phyloP scores from a whole-genome alignment of 306 rosid genomes.

The Datisca glomerata region DNA sequence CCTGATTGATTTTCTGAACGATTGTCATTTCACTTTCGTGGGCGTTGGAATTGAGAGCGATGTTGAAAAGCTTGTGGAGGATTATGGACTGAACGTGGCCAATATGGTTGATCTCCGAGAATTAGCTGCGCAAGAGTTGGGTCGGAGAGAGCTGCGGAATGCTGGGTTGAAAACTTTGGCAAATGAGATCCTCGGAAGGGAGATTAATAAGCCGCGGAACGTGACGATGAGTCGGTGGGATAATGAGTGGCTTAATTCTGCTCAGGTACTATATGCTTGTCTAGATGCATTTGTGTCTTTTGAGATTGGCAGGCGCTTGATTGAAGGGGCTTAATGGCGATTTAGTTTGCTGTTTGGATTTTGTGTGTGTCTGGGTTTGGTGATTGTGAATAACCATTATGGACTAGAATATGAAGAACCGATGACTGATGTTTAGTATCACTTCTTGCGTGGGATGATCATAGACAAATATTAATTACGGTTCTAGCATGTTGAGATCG shows the following conservation, averaged over 20 bases:
- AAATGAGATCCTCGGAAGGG: conserved; percentile 15
- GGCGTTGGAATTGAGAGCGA: conserved; percentile 35
- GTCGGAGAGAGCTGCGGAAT: conserved; percentile 7
- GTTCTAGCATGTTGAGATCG: too few relatives aligned
- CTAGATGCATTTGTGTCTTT: conserved; percentile 37
- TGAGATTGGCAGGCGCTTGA: conserved; percentile 22
- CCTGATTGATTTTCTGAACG: conserved; percentile 19
- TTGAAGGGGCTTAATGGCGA: not conserved
- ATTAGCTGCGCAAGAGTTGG: conserved; percentile 9
- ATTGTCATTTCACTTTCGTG: conserved; percentile 12
- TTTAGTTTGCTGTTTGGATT: too few relatives aligned
- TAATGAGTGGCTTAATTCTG: conserved; percentile 19
- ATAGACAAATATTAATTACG: too few relatives aligned
- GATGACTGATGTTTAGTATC: too few relatives aligned
- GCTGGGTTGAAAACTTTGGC: conserved; percentile 35
- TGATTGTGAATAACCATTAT: too few relatives aligned
- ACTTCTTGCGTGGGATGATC: too few relatives aligned
- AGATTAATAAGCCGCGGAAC: conserved; percentile 25
- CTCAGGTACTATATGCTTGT: conserved; percentile 40
- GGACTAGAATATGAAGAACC: too few relatives aligned
- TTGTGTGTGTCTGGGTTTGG: too few relatives aligned
- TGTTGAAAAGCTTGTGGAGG: conserved; percentile 18
- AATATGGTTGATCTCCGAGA: conserved; percentile 20
- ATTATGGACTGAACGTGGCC: conserved; percentile 18
- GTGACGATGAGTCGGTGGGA: conserved; percentile 46